Conservation (phyloP, 2,329 filamentous ascomycete genomes). For the Aspergillus costaricaensis region DNA sequence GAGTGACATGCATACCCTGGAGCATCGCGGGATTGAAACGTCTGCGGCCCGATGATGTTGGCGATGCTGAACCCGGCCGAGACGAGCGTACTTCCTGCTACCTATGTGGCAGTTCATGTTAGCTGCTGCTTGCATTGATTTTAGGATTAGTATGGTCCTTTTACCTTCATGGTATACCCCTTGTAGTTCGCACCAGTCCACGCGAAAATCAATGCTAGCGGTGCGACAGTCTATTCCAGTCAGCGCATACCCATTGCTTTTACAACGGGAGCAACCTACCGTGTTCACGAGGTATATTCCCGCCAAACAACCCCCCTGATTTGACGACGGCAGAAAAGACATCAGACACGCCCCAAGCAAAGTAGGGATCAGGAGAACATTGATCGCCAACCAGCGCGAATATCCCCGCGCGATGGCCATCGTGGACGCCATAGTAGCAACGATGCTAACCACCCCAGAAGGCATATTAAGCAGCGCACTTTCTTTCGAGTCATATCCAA, state of each 20-base stretch:
- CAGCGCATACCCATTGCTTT: not conserved
- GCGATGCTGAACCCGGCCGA: slow-evolving; percentile 46
- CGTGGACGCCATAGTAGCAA: slow-evolving; percentile 41
- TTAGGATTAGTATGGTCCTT: no score
- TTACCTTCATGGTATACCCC: slow-evolving; percentile 47
- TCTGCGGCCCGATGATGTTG: slow-evolving; percentile 42
- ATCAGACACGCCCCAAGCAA: slow-evolving; percentile 47
- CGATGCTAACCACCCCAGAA: slow-evolving; percentile 44
- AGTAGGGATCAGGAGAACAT: slow-evolving; percentile 47
- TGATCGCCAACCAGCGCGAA: slow-evolving; percentile 45
- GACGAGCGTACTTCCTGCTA: slow-evolving; percentile 48
- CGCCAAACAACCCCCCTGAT: slow-evolving; percentile 45
- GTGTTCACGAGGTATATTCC: slow-evolving; percentile 45
- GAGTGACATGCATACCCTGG: slow-evolving; percentile 32
- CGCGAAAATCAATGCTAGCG: slow-evolving; percentile 45
- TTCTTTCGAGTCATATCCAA: slow-evolving; percentile 47
- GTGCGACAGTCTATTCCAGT: slow-evolving; percentile 38
- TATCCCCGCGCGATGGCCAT: slow-evolving; percentile 43
- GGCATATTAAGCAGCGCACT: slow-evolving; percentile 51
- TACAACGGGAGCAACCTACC: slow-evolving; percentile 8
- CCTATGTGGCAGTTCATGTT: slow-evolving; percentile 28
- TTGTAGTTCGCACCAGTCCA: slow-evolving; percentile 52
- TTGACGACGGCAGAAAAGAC: slow-evolving; percentile 37
- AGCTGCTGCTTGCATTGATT: no score
- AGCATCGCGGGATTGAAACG: slow-evolving; percentile 47